Conservation (phyloP, 805 yeast genomes). For the Zygoascus ofunaensis region DNA sequence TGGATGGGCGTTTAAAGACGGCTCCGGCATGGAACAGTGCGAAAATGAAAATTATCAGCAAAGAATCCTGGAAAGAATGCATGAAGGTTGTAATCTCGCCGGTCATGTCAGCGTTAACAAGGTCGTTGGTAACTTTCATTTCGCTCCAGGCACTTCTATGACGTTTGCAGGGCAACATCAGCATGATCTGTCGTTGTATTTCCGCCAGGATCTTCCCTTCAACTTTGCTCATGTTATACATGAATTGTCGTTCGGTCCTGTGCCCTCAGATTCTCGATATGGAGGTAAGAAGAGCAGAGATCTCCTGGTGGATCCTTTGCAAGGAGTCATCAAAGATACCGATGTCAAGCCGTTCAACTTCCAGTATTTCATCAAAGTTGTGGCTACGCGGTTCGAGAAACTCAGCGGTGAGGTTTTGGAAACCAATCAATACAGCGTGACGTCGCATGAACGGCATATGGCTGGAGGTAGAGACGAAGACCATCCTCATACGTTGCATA, state of each 20-base stretch:
- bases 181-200: conserved; percentile 76
- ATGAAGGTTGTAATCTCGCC: conserved; percentile 81
- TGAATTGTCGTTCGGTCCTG: conserved; percentile 77
- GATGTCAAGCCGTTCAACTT: conserved; percentile 52
- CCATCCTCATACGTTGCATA: conserved; percentile 66
- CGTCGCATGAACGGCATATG: conserved; percentile 79
- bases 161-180: conserved; percentile 49
- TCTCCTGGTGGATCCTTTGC: conserved; percentile 57
- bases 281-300: conserved; percentile 23
- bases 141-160: conserved; percentile 87
- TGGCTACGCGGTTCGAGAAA: conserved; percentile 76
- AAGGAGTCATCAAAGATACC: conserved; percentile 36
- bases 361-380: conserved; percentile 80
- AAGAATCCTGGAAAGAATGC: conserved; percentile 46
- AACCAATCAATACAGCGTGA: conserved; percentile 85
- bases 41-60: conserved; percentile 77
- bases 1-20: conserved; percentile 89
- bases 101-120: conserved; percentile 76
- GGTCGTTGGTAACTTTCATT: conserved; percentile 84
- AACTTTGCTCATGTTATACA: conserved; percentile 70
- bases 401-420: conserved; percentile 47
- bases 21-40: conserved; percentile 80
- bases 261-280: conserved; percentile 24
- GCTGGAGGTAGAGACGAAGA: conserved; percentile 84
- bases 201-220: conserved; percentile 45